Conservation (phyloP, 78 protist genomes). For the slime mould (Dictyostelium discoideum) region DNA sequence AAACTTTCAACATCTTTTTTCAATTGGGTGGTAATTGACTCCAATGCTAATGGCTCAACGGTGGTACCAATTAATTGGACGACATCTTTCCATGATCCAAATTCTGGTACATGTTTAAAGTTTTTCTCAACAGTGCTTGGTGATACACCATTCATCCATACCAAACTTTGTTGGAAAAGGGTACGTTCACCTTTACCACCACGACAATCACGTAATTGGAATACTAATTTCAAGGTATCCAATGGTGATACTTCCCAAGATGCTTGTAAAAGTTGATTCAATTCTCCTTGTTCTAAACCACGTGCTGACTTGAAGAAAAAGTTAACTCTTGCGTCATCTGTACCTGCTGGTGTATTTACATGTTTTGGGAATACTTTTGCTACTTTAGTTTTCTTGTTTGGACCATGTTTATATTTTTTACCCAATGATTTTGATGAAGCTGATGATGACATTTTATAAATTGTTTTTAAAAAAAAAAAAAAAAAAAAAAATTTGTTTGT, state of each 20-base stretch:
- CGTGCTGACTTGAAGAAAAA: slow-evolving; percentile 59
- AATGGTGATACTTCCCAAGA: slow-evolving; percentile 62
- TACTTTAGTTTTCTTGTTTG: background rate
- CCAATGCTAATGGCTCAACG: slow-evolving; percentile 36
- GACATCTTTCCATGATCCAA: slow-evolving; percentile 81
- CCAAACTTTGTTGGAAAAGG: slow-evolving; percentile 32
- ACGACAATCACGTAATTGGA: slow-evolving; percentile 73
- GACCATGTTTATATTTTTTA: background rate
- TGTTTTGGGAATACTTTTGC: slow-evolving; percentile 5
- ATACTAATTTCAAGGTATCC: slow-evolving; percentile 66
- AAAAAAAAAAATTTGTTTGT: no score
- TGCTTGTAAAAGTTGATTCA: background rate
- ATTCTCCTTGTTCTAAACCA: slow-evolving; percentile 16
- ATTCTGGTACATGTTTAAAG: slow-evolving; percentile 37
- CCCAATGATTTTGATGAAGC: background rate
- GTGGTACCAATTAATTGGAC: slow-evolving; percentile 34
- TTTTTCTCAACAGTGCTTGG: slow-evolving; percentile 45
- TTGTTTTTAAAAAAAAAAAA: no score
- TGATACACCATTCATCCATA: slow-evolving; percentile 22
- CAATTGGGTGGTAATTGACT: slow-evolving; percentile 25
- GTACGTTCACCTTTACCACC: slow-evolving; percentile 74
- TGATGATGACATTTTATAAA: background rate
- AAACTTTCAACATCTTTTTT: slow-evolving; percentile 4
- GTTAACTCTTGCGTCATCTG: slow-evolving; percentile 50
- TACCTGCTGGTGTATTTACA: background rate